Evolutionary conservation across 2,329 filamentous ascomycete species (phyloP).

Genomic region (Lithohypha guttulata): DNA sequence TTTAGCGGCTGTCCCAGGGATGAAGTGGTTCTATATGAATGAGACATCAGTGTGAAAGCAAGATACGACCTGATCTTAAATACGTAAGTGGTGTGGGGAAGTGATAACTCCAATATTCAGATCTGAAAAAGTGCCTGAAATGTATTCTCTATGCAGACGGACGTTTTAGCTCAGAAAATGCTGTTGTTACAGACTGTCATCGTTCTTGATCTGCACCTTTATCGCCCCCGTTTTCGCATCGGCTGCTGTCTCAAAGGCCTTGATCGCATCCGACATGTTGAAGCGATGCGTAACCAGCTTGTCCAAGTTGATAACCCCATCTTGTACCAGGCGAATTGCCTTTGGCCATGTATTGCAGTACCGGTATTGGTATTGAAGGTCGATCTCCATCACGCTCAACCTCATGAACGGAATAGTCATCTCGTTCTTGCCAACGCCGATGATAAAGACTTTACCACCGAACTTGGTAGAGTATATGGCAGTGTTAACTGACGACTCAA

Average conservation of each 20-base stretch:
- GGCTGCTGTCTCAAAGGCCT: slow-evolving; percentile 30
- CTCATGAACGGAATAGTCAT: slow-evolving; percentile 32
- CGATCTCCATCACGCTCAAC: slow-evolving; percentile 28
- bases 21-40: too few species aligned
- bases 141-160: not conserved
- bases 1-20: too few species aligned
- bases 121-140: slow-evolving; percentile 14
- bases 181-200: slow-evolving; percentile 8
- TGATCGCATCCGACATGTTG: slow-evolving; percentile 27
- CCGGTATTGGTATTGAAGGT: slow-evolving; percentile 31
- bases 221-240: slow-evolving; percentile 27
- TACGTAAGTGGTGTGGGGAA: too few species aligned
- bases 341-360: slow-evolving; percentile 32
- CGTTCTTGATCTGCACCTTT: slow-evolving; percentile 24
- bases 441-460: slow-evolving; percentile 29
- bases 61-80: too few species aligned
- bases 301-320: slow-evolving; percentile 30
- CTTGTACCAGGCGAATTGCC: slow-evolving; percentile 22
- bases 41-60: too few species aligned
- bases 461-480: slow-evolving; percentile 39
- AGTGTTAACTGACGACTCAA: slow-evolving; percentile 52
- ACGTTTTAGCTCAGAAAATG: not conserved
- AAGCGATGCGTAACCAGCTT: slow-evolving; percentile 31
- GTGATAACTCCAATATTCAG: too few species aligned
- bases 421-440: slow-evolving; percentile 28